These are phyloP conservation scores for Cyphellophora attinorum DNA, from an alignment of 2,329 filamentous ascomycete species.

Conservation along the genomic window DNA sequence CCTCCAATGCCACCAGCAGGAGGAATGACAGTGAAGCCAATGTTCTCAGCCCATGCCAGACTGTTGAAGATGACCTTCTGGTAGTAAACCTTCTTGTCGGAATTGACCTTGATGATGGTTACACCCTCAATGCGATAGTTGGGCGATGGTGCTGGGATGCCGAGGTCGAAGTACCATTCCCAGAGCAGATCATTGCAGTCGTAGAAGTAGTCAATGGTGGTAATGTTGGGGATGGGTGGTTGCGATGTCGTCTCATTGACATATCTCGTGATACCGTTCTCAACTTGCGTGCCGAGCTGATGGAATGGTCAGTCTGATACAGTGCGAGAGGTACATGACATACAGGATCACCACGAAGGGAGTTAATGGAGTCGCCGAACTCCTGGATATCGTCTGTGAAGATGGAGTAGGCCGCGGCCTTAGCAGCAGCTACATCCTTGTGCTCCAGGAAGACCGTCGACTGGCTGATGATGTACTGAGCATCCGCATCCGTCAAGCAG, in stretches of 20 bases:
- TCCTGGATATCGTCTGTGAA: constrained; percentile 7
- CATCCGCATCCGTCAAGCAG: constrained; percentile 4
- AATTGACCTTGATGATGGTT: constrained; percentile 6
- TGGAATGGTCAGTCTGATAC: background rate
- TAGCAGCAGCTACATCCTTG: constrained; percentile 3
- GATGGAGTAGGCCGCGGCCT: constrained; percentile 5
- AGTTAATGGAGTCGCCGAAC: constrained; percentile 11
- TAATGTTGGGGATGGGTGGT: constrained; percentile 8
- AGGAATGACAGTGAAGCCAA: constrained; percentile 7
- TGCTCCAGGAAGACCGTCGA: constrained; percentile 8
- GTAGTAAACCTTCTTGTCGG: constrained; percentile 2
- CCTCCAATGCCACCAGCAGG: no score
- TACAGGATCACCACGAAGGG: constrained; percentile 7
- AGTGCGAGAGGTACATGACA: background rate
- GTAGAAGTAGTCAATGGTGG: constrained; percentile 4
- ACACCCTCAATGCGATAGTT: constrained; percentile 6
- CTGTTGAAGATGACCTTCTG: constrained; percentile 10
- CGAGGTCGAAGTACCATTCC: constrained; percentile 8
- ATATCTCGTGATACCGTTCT: constrained; percentile 3
- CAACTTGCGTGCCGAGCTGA: constrained; percentile 9
- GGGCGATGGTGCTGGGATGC: constrained; percentile 5
- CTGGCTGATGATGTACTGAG: constrained; percentile 1
- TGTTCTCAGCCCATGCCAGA: constrained; percentile 7
- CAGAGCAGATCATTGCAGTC: constrained; percentile 8
- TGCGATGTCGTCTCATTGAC: constrained; percentile 5